Evolutionary conservation across 305 asterid species (phyloP).

Genomic region (Plantago rigida): DNA sequence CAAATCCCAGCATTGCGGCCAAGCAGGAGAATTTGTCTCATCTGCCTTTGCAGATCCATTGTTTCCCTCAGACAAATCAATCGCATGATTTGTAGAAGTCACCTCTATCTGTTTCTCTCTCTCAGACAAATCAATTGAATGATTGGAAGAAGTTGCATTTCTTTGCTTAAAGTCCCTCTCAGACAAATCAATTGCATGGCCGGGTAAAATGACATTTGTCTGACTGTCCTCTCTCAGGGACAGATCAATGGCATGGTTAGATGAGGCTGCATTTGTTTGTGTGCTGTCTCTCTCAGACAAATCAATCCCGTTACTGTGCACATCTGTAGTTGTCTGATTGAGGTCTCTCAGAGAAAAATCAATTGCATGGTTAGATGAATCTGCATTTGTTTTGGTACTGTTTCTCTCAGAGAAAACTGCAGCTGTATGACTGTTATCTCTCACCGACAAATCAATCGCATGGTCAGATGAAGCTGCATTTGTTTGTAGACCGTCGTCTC

Average conservation of each 20-base stretch:
- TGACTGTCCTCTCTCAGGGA: not conserved
- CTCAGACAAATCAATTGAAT: conserved; percentile 2
- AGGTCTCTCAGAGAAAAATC: conserved; percentile 25
- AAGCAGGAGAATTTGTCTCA: conserved; percentile 34
- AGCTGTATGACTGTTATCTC: not conserved
- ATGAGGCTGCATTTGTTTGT: not conserved
- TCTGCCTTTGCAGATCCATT: conserved; percentile 30
- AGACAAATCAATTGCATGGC: conserved; percentile 5
- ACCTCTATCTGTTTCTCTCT: not conserved
- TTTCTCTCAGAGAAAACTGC: too few relatives aligned
- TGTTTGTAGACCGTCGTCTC: not conserved
- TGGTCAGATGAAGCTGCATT: not conserved
- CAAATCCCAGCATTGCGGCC: conserved; percentile 47
- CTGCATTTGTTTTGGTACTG: not conserved
- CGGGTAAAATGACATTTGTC: not conserved
- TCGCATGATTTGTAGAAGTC: not conserved
- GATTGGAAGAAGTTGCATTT: not conserved
- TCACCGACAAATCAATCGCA: not conserved
- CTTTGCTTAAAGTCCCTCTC: not conserved
- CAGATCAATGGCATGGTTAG: not conserved
- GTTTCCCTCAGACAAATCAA: not conserved
- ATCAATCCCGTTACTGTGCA: not conserved
- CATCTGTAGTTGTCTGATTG: not conserved
- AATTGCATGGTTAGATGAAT: conserved; percentile 15
- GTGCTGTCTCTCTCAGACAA: conserved; percentile 1